Percentiles rank a stretch among this genome's conserved stretches.
Conservation (phyloP, 2,329 filamentous ascomycete species). For the Teratosphaeria destructans region DNA sequence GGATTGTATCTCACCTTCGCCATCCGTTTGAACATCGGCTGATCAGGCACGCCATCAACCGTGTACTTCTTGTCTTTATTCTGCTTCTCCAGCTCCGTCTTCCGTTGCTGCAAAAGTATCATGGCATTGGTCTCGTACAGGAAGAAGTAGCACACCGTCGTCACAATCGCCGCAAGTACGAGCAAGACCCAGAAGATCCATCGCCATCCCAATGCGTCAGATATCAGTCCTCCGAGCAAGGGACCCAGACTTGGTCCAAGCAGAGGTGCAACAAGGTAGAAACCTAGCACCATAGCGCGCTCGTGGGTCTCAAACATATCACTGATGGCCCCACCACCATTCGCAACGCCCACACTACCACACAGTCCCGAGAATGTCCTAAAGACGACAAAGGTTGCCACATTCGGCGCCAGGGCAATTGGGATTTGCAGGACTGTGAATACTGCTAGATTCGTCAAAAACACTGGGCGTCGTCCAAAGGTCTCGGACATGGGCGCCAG, state of each 20-base stretch:
- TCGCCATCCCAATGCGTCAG: not conserved
- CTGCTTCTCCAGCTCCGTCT: not conserved
- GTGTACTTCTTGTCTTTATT: not conserved
- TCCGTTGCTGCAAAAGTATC: not conserved
- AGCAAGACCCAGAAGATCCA: not conserved
- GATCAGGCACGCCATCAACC: not conserved
- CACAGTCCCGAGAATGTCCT: slow-evolving; percentile 38
- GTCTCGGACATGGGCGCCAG: slow-evolving; percentile 38
- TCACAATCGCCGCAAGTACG: not conserved
- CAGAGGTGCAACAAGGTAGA: not conserved
- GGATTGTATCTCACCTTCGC: not conserved
- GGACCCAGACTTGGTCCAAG: not conserved
- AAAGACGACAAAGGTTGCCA: slow-evolving; percentile 31
- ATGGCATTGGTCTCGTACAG: not conserved
- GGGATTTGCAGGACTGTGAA: slow-evolving; percentile 38
- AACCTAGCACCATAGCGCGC: slow-evolving; percentile 19
- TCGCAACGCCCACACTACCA: slow-evolving; percentile 40
- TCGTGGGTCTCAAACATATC: slow-evolving; percentile 40
- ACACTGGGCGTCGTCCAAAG: slow-evolving; percentile 35
- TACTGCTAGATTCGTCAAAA: slow-evolving; percentile 32
- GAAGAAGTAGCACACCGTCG: not conserved
- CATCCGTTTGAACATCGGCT: not conserved
- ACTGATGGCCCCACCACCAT: slow-evolving; percentile 39
- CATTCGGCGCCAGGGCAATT: slow-evolving; percentile 36
- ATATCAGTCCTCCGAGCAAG: not conserved